Evolutionary conservation across 371 early-diverging fungal species (phyloP), one percentile per base, ranked within the genome.

Genomic region (Thermomucor indicae-seudaticae): DNA sequence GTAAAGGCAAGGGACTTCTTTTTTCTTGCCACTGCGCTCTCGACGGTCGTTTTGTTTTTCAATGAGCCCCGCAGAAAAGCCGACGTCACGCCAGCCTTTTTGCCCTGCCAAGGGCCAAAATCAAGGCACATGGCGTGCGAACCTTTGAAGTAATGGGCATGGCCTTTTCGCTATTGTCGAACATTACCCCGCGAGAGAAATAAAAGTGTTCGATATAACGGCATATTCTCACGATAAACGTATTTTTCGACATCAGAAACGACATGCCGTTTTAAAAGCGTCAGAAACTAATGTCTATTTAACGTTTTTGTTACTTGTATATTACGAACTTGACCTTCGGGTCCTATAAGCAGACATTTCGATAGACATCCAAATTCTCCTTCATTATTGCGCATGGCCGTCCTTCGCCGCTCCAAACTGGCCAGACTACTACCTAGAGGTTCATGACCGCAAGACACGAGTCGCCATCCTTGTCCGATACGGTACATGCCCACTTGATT

Each of bases 401-500:
- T 46, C 20, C 51, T 55, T 14, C 72, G 48, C 17, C 70, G 49
- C 20, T 69, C 72, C 0, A 48, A 51, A 24, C 65, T 59, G 41
- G 61, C 73, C 69, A 72, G 60, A 34, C 65, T 53, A 41, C 64
- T 65, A 8, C 78, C 65, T 5, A 69, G 43, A 10, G 69, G 64
- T 48, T 71, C 67, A 37, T 75, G 50, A 47, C 58, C 57, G 50
- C 79, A 58, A 23, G 64, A 52, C 38, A 80, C 64, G 28, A 79
- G 50, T 46, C 78, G 55, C 78, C 82, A 81, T 1, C 79, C 81
- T 6, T 78, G 54, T 6, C 84, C 84, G 2, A 80, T 67, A 30
- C 80, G 80, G 43, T 76, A 69, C 0, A 77, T 60, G 19, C 79
- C 82, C n/a, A 77, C 69, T n/a, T 78, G 80, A n/a, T 69, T 67